Conservation (phyloP, 225 moss, liverwort and hornwort species). For the Rhytidiadelphus loreus region DNA sequence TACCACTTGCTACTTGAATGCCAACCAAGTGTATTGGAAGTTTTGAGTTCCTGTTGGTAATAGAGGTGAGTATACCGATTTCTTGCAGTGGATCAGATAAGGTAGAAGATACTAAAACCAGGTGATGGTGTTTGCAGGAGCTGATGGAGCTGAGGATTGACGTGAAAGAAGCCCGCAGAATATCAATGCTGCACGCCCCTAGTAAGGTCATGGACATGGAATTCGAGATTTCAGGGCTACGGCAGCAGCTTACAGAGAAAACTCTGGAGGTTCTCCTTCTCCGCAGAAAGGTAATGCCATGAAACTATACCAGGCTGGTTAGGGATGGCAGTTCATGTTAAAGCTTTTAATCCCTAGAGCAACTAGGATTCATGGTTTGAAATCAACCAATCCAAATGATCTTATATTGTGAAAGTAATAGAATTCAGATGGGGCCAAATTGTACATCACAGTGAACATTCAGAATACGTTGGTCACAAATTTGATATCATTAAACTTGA, state of each 20-base stretch:
- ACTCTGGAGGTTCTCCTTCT: conserved; percentile 33
- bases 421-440: background rate
- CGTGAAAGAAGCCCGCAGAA: conserved; percentile 47
- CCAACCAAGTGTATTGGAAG: background rate
- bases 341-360: background rate
- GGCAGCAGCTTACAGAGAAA: conserved; percentile 41
- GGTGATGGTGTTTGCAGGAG: conserved; percentile 20
- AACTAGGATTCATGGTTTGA: background rate
- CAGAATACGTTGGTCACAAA: background rate
- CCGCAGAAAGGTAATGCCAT: conserved; percentile 30
- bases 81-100: background rate
- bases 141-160: conserved; percentile 34
- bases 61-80: background rate
- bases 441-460: background rate
- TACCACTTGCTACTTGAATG: background rate
- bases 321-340: background rate
- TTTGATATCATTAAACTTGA: background rate
- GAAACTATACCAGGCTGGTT: background rate
- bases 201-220: conserved; percentile 73
- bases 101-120: background rate
- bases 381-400: background rate
- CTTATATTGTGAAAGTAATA: background rate
- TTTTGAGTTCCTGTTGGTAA: background rate
- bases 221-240: conserved; percentile 37
- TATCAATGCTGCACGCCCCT: conserved; percentile 51